Evolutionary conservation across 352 stramenopile species (phyloP).

Genomic region (Pythium monospermum): DNA sequence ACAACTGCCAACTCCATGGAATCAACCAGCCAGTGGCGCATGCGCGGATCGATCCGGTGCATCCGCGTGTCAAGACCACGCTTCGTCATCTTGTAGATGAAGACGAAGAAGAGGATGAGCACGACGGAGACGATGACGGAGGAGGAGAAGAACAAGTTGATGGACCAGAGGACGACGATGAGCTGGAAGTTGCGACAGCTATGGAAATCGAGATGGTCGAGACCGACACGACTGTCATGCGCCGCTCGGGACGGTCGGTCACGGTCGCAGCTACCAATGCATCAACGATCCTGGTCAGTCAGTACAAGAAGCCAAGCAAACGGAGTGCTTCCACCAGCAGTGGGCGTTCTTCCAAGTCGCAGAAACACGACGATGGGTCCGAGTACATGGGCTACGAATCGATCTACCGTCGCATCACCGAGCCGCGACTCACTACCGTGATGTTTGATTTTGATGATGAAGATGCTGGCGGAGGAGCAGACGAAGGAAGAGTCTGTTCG

Average conservation of each 20-base stretch:
- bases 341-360: background rate
- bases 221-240: slow-evolving; percentile 1
- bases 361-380: slow-evolving; percentile 32
- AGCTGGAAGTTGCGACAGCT: background rate
- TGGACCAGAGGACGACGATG: background rate
- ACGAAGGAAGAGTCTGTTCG: slow-evolving; percentile 5
- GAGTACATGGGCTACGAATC: slow-evolving; percentile 56
- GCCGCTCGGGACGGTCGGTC: slow-evolving; percentile 14
- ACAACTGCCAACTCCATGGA: slow-evolving; percentile 73
- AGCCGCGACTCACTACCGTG: slow-evolving; percentile 17
- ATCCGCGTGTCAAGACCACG: slow-evolving; percentile 46
- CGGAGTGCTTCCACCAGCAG: background rate
- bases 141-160: background rate
- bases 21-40: slow-evolving; percentile 39
- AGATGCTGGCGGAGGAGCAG: background rate
- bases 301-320: slow-evolving; percentile 1
- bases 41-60: slow-evolving; percentile 46
- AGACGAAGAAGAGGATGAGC: slow-evolving; percentile 4
- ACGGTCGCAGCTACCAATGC: slow-evolving; percentile 16
- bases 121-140: background rate
- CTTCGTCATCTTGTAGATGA: slow-evolving; percentile 13
- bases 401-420: slow-evolving; percentile 41
- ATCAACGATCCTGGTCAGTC: slow-evolving; percentile 6
- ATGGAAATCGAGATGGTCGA: background rate
- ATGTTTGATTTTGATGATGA: background rate